phyloP scores from a whole-genome alignment of 1,284 basidiomycete genomes.

The Trichosporon sp. region DNA sequence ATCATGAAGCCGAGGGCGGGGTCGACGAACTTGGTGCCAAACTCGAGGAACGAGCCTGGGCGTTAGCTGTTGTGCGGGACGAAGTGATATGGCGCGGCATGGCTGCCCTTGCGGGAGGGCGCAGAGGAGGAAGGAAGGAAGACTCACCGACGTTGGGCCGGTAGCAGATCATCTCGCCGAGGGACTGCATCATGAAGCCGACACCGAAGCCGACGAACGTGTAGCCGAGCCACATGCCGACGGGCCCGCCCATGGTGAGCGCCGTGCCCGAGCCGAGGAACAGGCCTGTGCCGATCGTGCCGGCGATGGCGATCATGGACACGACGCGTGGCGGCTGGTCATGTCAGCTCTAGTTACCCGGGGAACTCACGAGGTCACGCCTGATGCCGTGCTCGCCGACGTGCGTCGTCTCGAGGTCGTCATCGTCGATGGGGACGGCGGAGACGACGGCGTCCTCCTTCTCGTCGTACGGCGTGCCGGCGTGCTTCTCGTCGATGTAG shows the following conservation, averaged over 20 bases:
- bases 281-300: slow-evolving; percentile 54
- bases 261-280: slow-evolving; percentile 52
- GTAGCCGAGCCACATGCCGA: slow-evolving; percentile 42
- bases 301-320: slow-evolving; percentile 48
- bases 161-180: slow-evolving; percentile 16
- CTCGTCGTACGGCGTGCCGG: neutral
- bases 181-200: slow-evolving; percentile 19
- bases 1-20: slow-evolving; percentile 56
- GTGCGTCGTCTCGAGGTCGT: slow-evolving; percentile 8
- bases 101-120: neutral
- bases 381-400: slow-evolving; percentile 10
- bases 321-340: slow-evolving; percentile 14
- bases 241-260: slow-evolving; percentile 49
- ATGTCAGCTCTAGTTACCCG: neutral
- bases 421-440: slow-evolving; percentile 3
- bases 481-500: neutral
- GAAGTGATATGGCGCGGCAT: neutral
- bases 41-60: slow-evolving; percentile 17
- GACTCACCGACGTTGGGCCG: neutral
- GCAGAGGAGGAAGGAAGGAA: too few relatives aligned
- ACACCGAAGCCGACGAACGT: slow-evolving; percentile 21
- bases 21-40: slow-evolving; percentile 52
- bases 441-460: neutral
- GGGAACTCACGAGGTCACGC: slow-evolving; percentile 9
- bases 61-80: slow-evolving; percentile 54